These are phyloP conservation scores for Erigeron canadensis DNA, from an alignment of 129 eudicot genomes.

Conservation along the genomic window DNA sequence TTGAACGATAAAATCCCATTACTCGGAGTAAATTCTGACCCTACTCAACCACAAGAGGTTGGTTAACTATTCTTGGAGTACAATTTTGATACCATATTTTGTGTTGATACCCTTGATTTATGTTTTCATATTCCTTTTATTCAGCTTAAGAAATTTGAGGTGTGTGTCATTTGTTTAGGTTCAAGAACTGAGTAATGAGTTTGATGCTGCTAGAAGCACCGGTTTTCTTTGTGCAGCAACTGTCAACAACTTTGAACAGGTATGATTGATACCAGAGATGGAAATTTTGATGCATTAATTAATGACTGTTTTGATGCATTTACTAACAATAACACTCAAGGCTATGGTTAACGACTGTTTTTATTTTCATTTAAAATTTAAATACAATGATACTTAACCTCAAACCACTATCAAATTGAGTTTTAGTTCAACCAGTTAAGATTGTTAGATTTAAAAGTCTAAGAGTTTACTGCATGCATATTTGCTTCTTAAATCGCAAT, in stretches of 20 bases:
- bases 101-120: neutral
- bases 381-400: no score
- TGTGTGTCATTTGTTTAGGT: constrained; percentile 46
- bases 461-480: no score
- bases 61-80: constrained; percentile 38
- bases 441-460: no score
- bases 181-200: constrained; percentile 56
- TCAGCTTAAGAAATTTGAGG: constrained; percentile 11
- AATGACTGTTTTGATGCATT: no score
- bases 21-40: constrained; percentile 90
- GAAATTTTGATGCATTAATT: no score
- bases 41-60: constrained; percentile 85
- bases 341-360: no score
- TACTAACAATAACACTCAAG: no score
- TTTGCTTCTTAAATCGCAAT: no score
- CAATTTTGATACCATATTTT: neutral
- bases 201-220: constrained; percentile 92
- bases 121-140: neutral
- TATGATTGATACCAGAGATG: constrained; percentile 13
- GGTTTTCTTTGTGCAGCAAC: constrained; percentile 96
- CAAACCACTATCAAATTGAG: no score
- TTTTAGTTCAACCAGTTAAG: no score
- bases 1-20: constrained; percentile 77
- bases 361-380: no score
- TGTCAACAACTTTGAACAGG: constrained; percentile 73